Evolutionary conservation across 495 filamentous ascomycete genomes (phyloP), one percentile per base, ranked within the genome.

Genomic region (Monascus purpureus): DNA sequence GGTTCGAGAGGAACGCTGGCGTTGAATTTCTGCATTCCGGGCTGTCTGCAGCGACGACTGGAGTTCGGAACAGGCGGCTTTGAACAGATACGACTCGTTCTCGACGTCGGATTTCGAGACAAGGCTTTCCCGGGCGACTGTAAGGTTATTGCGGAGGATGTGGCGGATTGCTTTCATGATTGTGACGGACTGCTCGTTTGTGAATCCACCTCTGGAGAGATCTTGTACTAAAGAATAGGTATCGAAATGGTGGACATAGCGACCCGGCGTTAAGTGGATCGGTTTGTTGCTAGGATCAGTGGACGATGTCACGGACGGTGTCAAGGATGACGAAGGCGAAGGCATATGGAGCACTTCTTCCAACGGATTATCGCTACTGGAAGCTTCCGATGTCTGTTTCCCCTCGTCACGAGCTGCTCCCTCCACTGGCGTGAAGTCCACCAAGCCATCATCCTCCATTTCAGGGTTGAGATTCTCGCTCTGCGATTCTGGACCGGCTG

Each of bases 231-330:
- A 68, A 3, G 72, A 73, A 46, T 86, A 96, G 12, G 79, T 93
- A 57, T 97, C 90, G 53, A 97, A 97, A 59, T 95, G 84, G 59
- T 97, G 90, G 8, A 93, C 73, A 51, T 93, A 88, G 2, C 73
- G 81, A 11, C 81, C 70, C 0, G 82, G 71, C 5, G 73, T 61
- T 18, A 94, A 43, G 41, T 82, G 74, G 28, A 77, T 77, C 12
- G 69, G 71, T 39, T 69, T 70, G 8, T 62, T 44, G 25, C 20
- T 22, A 22, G 38, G 47, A 27, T 61, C 48, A 13, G 68, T 49
- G 39, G 66, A 46, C 29, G 41, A 5, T 17, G 37, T 15, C 33
- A 50, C n/a, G 1, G 46, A 43, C n/a, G 54, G 49, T 0, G 52
- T 41, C 3, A 59, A 38, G 19, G 43, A 45, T 1, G 51, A 46